Conservation (phyloP, 2,329 filamentous ascomycete species). For the Cladophialophora exuberans region DNA sequence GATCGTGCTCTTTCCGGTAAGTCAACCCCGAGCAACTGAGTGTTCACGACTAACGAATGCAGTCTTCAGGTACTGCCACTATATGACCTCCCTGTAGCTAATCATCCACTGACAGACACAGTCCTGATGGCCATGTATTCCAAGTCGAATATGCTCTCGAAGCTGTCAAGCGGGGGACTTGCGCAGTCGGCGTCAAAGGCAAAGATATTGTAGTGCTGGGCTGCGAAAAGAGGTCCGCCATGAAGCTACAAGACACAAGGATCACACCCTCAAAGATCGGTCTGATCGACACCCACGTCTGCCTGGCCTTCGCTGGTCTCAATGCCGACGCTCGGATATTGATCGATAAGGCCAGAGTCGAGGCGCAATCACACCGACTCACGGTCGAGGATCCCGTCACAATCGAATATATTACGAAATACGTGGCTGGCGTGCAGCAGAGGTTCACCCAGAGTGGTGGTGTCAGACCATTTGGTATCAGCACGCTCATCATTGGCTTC, state of each 20-base stretch:
- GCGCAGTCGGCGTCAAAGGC: conserved; percentile 96
- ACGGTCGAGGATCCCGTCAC: conserved; percentile 97
- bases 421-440: conserved; percentile 96
- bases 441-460: conserved; percentile 98
- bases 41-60: conserved; percentile 25
- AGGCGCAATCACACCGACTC: conserved; percentile 95
- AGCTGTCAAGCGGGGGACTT: conserved; percentile 98
- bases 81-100: conserved; percentile 10
- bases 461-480: conserved; percentile 98
- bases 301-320: conserved; percentile 93
- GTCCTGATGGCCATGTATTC: conserved; percentile 99
- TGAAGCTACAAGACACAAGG: conserved; percentile 99
- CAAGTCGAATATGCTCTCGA: conserved; percentile 99
- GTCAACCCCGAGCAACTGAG: conserved; percentile 38
- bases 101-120: conserved; percentile 64
- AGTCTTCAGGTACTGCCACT: conserved; percentile 39
- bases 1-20: conserved; percentile 98
- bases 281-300: conserved; percentile 92
- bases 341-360: conserved; percentile 95
- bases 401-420: conserved; percentile 99
- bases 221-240: conserved; percentile 97
- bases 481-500: conserved; percentile 97
- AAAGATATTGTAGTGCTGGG: conserved; percentile 91
- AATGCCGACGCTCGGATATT: conserved; percentile 98
- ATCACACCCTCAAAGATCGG: conserved; percentile 99